Evolutionary conservation across 257 asterid species (phyloP).

Genomic region (Eucommia ulmoides): DNA sequence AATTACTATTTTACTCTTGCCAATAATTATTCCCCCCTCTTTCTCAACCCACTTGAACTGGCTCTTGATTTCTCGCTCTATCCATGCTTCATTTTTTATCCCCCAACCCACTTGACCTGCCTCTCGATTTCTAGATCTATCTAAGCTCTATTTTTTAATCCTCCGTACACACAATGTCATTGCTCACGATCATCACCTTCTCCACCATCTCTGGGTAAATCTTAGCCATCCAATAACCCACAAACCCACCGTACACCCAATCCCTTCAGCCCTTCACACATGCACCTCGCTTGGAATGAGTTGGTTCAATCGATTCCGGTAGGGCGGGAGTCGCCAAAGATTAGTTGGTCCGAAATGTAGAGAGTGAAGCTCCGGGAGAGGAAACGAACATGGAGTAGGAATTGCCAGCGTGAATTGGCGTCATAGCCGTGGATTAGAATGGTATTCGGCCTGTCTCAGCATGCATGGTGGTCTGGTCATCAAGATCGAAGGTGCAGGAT

Average conservation of each 20-base stretch:
- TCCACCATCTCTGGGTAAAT: conserved; percentile 38
- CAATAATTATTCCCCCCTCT: too few relatives aligned
- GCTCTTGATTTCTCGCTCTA: too few relatives aligned
- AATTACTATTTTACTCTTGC: too few relatives aligned
- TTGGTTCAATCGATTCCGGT: conserved; percentile 26
- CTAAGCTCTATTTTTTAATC: conserved; percentile 35
- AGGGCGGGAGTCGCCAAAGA: conserved; percentile 50
- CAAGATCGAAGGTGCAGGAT: conserved; percentile 33
- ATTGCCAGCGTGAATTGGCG: conserved; percentile 53
- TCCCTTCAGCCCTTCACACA: conserved; percentile 31
- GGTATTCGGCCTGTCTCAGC: conserved; percentile 38
- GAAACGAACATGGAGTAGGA: conserved; percentile 25
- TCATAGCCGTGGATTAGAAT: conserved; percentile 58
- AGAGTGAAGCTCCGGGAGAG: conserved; percentile 35
- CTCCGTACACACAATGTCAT: conserved; percentile 41
- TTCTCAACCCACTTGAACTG: too few relatives aligned
- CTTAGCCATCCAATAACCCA: conserved; percentile 49
- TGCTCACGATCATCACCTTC: conserved; percentile 55
- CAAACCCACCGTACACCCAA: conserved; percentile 63
- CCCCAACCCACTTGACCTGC: too few relatives aligned
- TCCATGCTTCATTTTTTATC: too few relatives aligned
- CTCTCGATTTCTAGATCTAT: too few relatives aligned
- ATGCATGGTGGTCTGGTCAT: conserved; percentile 50
- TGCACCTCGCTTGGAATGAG: conserved; percentile 48
- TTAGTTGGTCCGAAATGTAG: conserved; percentile 52